phyloP scores from a whole-genome alignment of 352 stramenopile species.

The Globisporangium barbulae region DNA sequence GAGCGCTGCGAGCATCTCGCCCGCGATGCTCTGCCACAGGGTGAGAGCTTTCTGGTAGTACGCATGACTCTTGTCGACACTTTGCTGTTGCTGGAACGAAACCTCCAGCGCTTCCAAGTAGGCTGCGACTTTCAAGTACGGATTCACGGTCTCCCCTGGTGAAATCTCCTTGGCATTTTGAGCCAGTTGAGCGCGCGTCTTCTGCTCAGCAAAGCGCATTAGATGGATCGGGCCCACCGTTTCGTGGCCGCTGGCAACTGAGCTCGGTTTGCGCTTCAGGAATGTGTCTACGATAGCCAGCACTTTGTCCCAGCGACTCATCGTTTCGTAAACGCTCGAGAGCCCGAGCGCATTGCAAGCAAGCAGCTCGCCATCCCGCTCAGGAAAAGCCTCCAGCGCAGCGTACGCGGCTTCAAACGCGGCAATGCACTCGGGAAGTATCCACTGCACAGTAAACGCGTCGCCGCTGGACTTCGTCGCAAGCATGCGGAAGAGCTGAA shows the following conservation, averaged over 20 bases:
- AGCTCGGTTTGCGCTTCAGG: slow-evolving; percentile 44
- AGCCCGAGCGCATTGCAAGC: slow-evolving; percentile 49
- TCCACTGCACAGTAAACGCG: slow-evolving; percentile 29
- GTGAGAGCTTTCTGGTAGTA: slow-evolving; percentile 58
- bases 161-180: slow-evolving; percentile 69
- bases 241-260: neutral
- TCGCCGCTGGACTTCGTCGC: neutral
- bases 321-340: slow-evolving; percentile 48
- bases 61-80: slow-evolving; percentile 40
- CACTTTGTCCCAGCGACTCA: slow-evolving; percentile 44
- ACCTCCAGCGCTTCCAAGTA: slow-evolving; percentile 54
- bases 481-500: slow-evolving; percentile 73
- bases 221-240: slow-evolving; percentile 25
- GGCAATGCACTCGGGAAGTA: slow-evolving; percentile 58
- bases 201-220: slow-evolving; percentile 67
- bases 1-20: slow-evolving; percentile 31
- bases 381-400: slow-evolving; percentile 33
- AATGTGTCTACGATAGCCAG: slow-evolving; percentile 45
- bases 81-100: slow-evolving; percentile 27
- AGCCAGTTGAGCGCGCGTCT: slow-evolving; percentile 54
- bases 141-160: slow-evolving; percentile 30
- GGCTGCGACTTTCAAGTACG: slow-evolving; percentile 43
- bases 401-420: slow-evolving; percentile 57
- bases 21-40: slow-evolving; percentile 42
- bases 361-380: slow-evolving; percentile 43